Evolutionary conservation across 441 rosid species (phyloP), one percentile per base, ranked within the genome.

Genomic region (Populus hybrid): DNA sequence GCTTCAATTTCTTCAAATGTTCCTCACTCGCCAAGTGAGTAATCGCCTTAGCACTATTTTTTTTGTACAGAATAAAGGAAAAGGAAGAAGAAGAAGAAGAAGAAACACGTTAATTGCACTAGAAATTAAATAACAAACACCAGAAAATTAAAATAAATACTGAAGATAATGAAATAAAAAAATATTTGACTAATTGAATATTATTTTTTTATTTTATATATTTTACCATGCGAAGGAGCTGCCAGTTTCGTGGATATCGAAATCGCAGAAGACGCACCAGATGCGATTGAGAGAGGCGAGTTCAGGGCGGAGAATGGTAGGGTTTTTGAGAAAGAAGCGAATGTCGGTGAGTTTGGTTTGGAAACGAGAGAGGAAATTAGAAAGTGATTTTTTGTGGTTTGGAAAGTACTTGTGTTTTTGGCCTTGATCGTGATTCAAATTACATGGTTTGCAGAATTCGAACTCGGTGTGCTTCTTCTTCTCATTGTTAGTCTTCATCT

Each of bases 221-320:
- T 0, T 32, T 32, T 81, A 94, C 98, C 97, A 91, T 72, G 93
- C 90, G 50, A 93, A 90, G 80, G 88, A 84, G 88, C 93, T 94
- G 57, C 82, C 88, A 11, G 81, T 78, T 83, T 94, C 98, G 65
- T 79, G 82, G 32, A 94, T 73, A 59, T 90, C 97, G 46, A 74
- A 68, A 57, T 92, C 98, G 76, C 99, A 96, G 86, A 94, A 87
- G 84, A 91, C 89, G 80, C 98, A 91, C 98, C 98, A 92, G 38
- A 93, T 78, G 75, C 95, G 89, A 81, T 88, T 89, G 53, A 82
- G 86, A 59, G 89, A 86, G 70, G 90, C 87, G 80, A 82, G 88
- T 40, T 89, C 92, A 14, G 88, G 86, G 35, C 87, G 88, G 72
- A 94, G 85, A 69, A 81, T n/a, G 86, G 71, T 84, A 82, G 96